Evolutionary conservation across 768 basidiomycete genomes (phyloP).

Genomic region (Mycena latifolia): DNA sequence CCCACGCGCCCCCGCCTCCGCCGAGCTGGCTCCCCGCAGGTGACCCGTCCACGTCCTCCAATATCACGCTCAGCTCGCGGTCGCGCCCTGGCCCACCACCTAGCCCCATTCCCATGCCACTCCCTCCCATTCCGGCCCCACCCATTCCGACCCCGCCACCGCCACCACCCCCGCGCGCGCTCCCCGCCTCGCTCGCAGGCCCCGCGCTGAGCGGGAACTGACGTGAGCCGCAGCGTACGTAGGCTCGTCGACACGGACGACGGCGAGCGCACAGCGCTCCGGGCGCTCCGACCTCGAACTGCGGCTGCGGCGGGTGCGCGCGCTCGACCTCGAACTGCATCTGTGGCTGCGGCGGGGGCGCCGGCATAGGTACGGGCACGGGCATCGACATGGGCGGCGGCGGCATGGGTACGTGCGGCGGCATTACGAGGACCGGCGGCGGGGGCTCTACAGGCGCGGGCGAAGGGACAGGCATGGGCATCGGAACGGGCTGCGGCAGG

Average conservation of each 20-base stretch:
- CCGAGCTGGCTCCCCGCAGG: constrained; percentile 17
- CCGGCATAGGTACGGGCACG: neutral
- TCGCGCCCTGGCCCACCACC: too few relatives aligned
- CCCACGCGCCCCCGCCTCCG: neutral
- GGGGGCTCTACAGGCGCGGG: neutral
- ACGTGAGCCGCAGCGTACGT: too few relatives aligned
- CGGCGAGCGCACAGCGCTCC: constrained; percentile 16
- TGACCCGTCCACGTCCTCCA: constrained; percentile 22
- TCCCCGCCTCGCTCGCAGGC: neutral
- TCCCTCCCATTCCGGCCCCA: constrained; percentile 1
- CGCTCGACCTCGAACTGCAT: constrained; percentile 25
- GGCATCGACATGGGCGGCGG: constrained; percentile 5
- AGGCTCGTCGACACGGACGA: neutral
- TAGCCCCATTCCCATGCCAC: neutral
- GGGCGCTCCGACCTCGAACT: constrained; percentile 24
- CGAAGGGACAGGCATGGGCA: neutral
- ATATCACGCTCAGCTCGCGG: constrained; percentile 18
- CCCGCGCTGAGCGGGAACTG: neutral
- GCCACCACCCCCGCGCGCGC: too few relatives aligned
- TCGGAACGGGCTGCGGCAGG: constrained; percentile 7
- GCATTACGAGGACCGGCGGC: constrained; percentile 1
- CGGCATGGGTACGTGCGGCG: constrained; percentile 25
- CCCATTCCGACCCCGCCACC: too few relatives aligned
- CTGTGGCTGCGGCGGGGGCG: constrained; percentile 9
- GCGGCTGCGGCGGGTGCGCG: too few relatives aligned